Evolutionary conservation across 805 yeast genomes (phyloP).

Genomic region (Saturnispora saitoi): DNA sequence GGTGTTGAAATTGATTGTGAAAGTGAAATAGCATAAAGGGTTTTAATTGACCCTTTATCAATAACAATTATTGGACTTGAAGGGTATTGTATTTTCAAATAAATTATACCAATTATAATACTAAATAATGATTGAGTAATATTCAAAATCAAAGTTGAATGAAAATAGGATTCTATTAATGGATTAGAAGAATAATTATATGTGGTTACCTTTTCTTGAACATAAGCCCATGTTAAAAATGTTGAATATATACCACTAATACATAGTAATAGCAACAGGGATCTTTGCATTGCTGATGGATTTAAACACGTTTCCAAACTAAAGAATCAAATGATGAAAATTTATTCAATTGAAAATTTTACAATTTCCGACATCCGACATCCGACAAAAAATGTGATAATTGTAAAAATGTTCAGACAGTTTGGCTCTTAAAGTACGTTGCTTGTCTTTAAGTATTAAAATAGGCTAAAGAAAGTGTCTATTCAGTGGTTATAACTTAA

Average conservation of each 20-base stretch:
- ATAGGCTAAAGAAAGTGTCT: background rate
- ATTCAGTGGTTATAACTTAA: background rate
- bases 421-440: background rate
- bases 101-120: slow-evolving; percentile 53
- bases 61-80: slow-evolving; percentile 9
- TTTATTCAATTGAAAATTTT: background rate
- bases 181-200: slow-evolving; percentile 51
- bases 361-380: background rate
- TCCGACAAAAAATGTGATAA: background rate
- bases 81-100: slow-evolving; percentile 30
- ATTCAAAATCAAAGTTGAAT: slow-evolving; percentile 74
- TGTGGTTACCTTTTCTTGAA: slow-evolving; percentile 82
- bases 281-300: background rate
- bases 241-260: slow-evolving; percentile 71
- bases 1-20: slow-evolving; percentile 81
- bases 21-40: slow-evolving; percentile 45
- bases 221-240: slow-evolving; percentile 83
- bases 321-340: background rate
- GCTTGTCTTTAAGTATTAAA: background rate
- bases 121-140: slow-evolving; percentile 70
- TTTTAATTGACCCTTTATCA: slow-evolving; percentile 21
- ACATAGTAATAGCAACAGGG: slow-evolving; percentile 24
- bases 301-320: background rate
- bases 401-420: background rate
- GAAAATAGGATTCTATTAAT: slow-evolving; percentile 32